Evolutionary conservation across 2,329 filamentous ascomycete species (phyloP).

Genomic region (Tympanopsis confertula): DNA sequence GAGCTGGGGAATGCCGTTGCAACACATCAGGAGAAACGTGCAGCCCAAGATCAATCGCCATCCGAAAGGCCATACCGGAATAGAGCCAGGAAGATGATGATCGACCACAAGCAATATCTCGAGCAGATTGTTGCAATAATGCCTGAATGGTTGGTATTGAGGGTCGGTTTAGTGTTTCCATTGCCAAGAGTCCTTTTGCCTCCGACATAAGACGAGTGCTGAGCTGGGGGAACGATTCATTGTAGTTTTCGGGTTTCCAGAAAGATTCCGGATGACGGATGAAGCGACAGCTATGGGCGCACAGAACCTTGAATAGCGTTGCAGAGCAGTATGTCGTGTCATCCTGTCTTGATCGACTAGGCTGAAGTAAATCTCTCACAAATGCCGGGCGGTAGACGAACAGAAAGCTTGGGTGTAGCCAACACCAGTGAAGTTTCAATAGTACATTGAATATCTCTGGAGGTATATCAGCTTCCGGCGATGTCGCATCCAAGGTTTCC

Average conservation of each 20-base stretch:
- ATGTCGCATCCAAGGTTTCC: background rate
- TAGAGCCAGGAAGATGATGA: constrained; percentile 2
- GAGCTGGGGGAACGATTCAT: background rate
- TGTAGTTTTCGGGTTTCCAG: background rate
- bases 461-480: background rate
- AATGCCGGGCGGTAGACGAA: constrained; percentile 2
- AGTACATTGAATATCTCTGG: constrained; percentile 1
- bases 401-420: constrained; percentile 2
- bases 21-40: background rate
- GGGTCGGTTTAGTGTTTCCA: constrained; percentile 1
- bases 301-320: background rate
- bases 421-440: constrained; percentile 2
- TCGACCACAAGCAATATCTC: constrained; percentile 3
- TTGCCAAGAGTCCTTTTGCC: background rate
- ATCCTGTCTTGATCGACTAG: background rate
- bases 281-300: background rate
- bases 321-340: background rate
- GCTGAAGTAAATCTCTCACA: background rate
- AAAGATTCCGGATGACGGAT: background rate
- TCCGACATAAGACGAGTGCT: background rate
- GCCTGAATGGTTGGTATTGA: constrained; percentile 3
- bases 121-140: constrained; percentile 2
- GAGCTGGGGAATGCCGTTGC: background rate
- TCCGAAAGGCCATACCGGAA: constrained; percentile 3
- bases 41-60: constrained; percentile 1